These are phyloP conservation scores for Gossypium trilobum DNA, from an alignment of 441 rosid species.

Conservation along the genomic window DNA sequence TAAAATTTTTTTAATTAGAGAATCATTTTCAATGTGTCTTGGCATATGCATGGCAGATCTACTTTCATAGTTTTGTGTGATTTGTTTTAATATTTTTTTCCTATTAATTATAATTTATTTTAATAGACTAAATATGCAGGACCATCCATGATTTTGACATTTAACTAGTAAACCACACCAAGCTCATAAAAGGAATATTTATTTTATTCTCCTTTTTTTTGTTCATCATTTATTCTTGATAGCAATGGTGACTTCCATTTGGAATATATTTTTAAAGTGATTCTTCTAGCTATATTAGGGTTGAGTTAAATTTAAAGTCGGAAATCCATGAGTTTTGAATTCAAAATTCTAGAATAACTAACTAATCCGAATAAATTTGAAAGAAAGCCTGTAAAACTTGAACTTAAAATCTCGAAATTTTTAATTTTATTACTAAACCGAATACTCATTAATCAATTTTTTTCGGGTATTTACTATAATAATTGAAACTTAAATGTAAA, in stretches of 20 bases:
- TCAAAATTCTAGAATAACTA: fast-evolving
- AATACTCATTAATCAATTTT: not conserved
- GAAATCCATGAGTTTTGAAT: too few species aligned
- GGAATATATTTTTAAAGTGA: not conserved
- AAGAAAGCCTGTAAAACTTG: too few species aligned
- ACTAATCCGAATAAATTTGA: too few species aligned
- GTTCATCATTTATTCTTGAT: not conserved
- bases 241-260: not conserved
- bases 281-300: too few species aligned
- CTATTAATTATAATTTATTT: not conserved
- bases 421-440: too few species aligned
- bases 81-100: not conserved
- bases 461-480: not conserved
- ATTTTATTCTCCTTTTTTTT: not conserved
- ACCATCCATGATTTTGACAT: conserved; percentile 17
- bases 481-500: not conserved
- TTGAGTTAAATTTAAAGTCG: too few species aligned
- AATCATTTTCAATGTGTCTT: conserved; percentile 11
- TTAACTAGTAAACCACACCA: conserved; percentile 15
- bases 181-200: conserved; percentile 3
- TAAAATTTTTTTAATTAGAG: not conserved
- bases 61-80: not conserved
- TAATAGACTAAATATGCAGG: not conserved
- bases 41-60: conserved; percentile 18
- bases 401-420: too few species aligned